Evolutionary conservation across 2,329 filamentous ascomycete species (phyloP), one percentile per base, ranked within the genome.

Genomic region (Phaeosphaeria sp.): DNA sequence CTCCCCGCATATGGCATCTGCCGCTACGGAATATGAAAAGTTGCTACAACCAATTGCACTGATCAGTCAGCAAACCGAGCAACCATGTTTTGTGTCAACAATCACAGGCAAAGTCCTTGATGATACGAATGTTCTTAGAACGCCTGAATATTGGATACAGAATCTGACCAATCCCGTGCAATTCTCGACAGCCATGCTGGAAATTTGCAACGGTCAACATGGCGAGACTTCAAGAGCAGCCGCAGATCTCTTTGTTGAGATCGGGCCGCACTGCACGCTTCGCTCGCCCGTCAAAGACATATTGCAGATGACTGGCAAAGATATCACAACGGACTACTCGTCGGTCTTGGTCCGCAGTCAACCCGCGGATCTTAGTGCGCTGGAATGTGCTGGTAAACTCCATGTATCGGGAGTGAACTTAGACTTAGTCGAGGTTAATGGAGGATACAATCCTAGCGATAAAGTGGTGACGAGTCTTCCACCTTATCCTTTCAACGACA

Each of bases 1-100:
- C 54, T 81, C 78, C 0, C 71, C 73, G 30, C 77, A 81, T 46
- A 81, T 81, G 78, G 27, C 68, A 2, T 47, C 21, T 54, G 71
- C 6, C 71, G 51, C 58, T 23, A 44, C 39, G 11, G 43, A 61
- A 2, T 66, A 70, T 47, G 64, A 60, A 6, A 59, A 49, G 20
- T 49, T 62, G 43, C 44, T 64, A 5, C 39, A 36, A 2, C 21
- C 27, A 10, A 62, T 27, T 27, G 9, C 25, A 9, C 25, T 9
- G 25, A 5, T 9, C 5, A 27, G 25, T 9, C 25, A 27, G 25
- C 25, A 9, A 27, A 9, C 4, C 25, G 25, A 4, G 25, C 25
- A 27, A 27, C 25, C 25, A 4, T 27, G 5, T 27, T 27, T 27
- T 27, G 25, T 27, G 25, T 27, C 25, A 4, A 27, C 25, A 9